Percentiles rank a stretch among this genome's conserved stretches.
Conservation (phyloP, 352 stramenopile genomes). For the Phytophthora sp. region DNA sequence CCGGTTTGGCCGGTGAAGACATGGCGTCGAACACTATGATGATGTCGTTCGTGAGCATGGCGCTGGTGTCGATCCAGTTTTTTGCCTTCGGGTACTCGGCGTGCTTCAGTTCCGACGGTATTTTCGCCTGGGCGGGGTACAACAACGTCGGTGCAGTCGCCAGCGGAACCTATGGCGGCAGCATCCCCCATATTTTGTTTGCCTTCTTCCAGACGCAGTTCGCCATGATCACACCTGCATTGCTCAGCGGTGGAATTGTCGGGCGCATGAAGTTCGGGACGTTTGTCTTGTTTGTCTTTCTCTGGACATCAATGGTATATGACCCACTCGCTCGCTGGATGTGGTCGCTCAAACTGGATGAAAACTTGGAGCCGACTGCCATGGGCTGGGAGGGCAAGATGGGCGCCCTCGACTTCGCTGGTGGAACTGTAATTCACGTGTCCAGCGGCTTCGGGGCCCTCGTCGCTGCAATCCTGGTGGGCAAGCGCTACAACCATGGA, state of each 20-base stretch:
- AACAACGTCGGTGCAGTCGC: slow-evolving; percentile 59
- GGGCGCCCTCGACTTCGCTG: slow-evolving; percentile 79
- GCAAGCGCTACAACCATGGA: slow-evolving; percentile 76
- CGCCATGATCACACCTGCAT: slow-evolving; percentile 76
- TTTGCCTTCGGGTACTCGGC: slow-evolving; percentile 81
- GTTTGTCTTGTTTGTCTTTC: slow-evolving; percentile 76
- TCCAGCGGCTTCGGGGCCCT: slow-evolving; percentile 79
- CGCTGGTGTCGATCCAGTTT: slow-evolving; percentile 84
- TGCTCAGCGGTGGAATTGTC: slow-evolving; percentile 81
- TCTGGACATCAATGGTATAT: slow-evolving; percentile 87
- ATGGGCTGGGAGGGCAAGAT: slow-evolving; percentile 74
- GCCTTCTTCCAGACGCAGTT: slow-evolving; percentile 88
- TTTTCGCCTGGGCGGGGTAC: slow-evolving; percentile 72
- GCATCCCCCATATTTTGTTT: slow-evolving; percentile 77
- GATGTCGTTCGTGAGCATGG: slow-evolving; percentile 82
- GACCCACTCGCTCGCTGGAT: slow-evolving; percentile 86
- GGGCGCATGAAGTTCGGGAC: slow-evolving; percentile 85
- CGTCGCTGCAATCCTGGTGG: slow-evolving; percentile 69
- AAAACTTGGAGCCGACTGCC: slow-evolving; percentile 45
- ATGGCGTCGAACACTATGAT: slow-evolving; percentile 88
- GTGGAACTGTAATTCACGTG: slow-evolving; percentile 85
- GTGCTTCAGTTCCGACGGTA: slow-evolving; percentile 62
- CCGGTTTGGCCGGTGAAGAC: slow-evolving; percentile 71
- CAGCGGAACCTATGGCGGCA: slow-evolving; percentile 57
- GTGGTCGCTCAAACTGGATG: slow-evolving; percentile 75